phyloP scores from a whole-genome alignment of 345 rosid species.

The Eucalyptus victrix region DNA sequence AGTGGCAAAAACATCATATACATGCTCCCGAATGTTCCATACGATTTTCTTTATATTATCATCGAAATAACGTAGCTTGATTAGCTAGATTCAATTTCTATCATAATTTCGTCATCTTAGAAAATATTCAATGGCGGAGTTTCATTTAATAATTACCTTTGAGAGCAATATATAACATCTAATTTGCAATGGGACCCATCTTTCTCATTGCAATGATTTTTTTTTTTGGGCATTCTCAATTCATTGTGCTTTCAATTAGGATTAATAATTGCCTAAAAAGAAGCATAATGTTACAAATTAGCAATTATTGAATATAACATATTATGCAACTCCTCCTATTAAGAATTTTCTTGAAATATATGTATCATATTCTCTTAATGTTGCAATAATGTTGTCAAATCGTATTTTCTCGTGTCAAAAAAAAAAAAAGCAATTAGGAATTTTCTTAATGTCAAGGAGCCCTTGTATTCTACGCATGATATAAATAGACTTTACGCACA shows the following conservation, averaged over 20 bases:
- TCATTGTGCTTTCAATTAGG: not conserved
- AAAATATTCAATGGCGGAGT: fast-evolving
- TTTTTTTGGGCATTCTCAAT: not conserved
- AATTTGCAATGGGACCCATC: not conserved
- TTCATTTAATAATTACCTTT: not conserved
- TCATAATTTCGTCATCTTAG: fast-evolving
- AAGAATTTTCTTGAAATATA: not conserved
- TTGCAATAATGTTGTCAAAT: not conserved
- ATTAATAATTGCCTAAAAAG: not conserved
- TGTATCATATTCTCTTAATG: not conserved
- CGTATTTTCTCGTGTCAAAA: fast-evolving
- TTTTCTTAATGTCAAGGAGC: not conserved
- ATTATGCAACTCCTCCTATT: not conserved
- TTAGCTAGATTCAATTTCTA: not conserved
- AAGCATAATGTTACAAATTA: not conserved
- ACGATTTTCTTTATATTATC: not conserved
- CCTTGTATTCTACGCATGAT: not conserved
- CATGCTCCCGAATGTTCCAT: fast-evolving
- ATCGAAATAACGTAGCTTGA: fast-evolving
- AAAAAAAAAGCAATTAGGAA: not conserved
- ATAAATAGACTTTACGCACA: not conserved
- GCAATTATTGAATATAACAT: not conserved
- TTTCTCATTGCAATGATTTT: not conserved
- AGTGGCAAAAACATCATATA: fast-evolving
- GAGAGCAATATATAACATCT: not conserved